Base-by-base conservation (phyloP, 176 grass and related monocot species). In the Triticum timopheevii region DNA sequence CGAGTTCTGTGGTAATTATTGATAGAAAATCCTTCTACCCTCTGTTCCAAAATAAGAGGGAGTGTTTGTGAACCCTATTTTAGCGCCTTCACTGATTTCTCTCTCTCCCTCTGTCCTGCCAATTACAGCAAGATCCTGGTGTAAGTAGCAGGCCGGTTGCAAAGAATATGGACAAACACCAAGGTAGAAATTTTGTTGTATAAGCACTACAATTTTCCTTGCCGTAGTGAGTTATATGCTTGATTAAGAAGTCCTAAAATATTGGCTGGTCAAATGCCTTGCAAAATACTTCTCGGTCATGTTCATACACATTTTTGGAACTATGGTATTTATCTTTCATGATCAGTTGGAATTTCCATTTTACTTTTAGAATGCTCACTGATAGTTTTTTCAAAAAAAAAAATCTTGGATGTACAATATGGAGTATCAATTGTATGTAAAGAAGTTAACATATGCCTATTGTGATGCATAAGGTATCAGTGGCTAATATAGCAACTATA, bases 121-220 rank as follows among this genome's bases (percentile, higher is more conserved):
- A 56, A 65, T 92, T 23, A 68, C 87, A 92, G 87, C 91, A 86
- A 81, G 91, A 86, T 84, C 76, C 74, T 70, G 87, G 91, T 80
- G 80, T 84, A 84, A 87, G 84, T 86, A 92, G 84, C 69, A 64
- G 31, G 19, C 73, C 50, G 22, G 42, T 84, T 65, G 15, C 87
- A 56, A 47, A 13, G 11, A 84, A 87, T 44, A 13, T 64, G 34
- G 84, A 89, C 36, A 92, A 84, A 68, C 84, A 83, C 47, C 87
- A 86, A 89, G 91, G 91, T 92, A 86, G 61, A 27, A 25, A 17
- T 79, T 75, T 83, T 45, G 24, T 68, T 89, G 25, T 49, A 78
- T 69, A 8, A 70, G 4, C 36, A 27, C 24, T 69, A 76, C 19
- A 19, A 58, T 67, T 73, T 23, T n/a, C 35, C 7, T 70, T 79